Evolutionary conservation across 2,329 filamentous ascomycete genomes (phyloP).

Genomic region (Xylariaceae sp.): DNA sequence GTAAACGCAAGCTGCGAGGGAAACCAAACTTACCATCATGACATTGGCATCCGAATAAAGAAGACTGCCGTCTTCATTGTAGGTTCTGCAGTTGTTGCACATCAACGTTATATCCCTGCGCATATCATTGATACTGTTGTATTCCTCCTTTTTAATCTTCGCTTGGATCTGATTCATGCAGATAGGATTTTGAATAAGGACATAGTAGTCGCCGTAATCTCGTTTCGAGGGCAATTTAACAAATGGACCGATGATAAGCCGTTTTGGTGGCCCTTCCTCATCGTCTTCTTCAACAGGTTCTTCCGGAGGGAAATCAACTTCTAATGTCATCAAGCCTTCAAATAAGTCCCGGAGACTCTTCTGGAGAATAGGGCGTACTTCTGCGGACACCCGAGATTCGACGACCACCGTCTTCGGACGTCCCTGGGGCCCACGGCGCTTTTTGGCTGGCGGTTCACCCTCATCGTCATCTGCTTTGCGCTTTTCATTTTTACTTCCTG

Average conservation of each 20-base stretch:
- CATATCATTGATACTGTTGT: slow-evolving; percentile 75
- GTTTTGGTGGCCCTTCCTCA: slow-evolving; percentile 57
- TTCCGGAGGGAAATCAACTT: slow-evolving; percentile 66
- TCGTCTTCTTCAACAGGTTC: slow-evolving; percentile 48
- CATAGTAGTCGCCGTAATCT: slow-evolving; percentile 91
- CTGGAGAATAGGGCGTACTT: slow-evolving; percentile 74
- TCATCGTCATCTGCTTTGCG: slow-evolving; percentile 81
- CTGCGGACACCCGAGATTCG: slow-evolving; percentile 52
- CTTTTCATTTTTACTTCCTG: slow-evolving; percentile 70
- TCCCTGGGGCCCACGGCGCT: slow-evolving; percentile 67
- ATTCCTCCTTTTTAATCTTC: slow-evolving; percentile 95
- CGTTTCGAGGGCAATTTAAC: slow-evolving; percentile 85
- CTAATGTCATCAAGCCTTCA: slow-evolving; percentile 76
- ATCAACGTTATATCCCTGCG: slow-evolving; percentile 76
- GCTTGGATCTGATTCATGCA: slow-evolving; percentile 93
- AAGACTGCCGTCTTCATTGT: slow-evolving; percentile 93
- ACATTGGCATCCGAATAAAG: slow-evolving; percentile 88
- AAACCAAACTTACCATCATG: slow-evolving; percentile 68
- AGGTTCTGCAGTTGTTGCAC: slow-evolving; percentile 87
- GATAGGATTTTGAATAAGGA: slow-evolving; percentile 87
- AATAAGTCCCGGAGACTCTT: slow-evolving; percentile 72
- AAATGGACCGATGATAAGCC: slow-evolving; percentile 89
- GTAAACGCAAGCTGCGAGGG: not conserved
- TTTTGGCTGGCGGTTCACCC: slow-evolving; percentile 72
- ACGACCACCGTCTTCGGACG: slow-evolving; percentile 57